Evolutionary conservation across 257 asterid genomes (phyloP), one percentile per base, ranked within the genome.

Genomic region (Solanum bulbocastanum): DNA sequence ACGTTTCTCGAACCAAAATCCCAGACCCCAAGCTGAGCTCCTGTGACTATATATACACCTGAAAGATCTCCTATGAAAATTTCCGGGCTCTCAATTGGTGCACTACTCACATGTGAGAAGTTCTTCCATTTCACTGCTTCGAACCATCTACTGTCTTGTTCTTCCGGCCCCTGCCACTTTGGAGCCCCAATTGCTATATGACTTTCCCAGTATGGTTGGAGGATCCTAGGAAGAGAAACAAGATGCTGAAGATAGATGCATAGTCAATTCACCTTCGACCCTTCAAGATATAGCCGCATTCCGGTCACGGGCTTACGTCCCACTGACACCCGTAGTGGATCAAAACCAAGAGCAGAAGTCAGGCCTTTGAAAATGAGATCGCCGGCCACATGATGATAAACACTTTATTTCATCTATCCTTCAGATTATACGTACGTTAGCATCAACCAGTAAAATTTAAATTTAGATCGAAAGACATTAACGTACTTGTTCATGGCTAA

Each of bases 11-110:
- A 91, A 35, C 98, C 98, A 49, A 95, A 94, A 91, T 95, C 94
- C 98, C 98, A 94, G 32, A 94, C 98, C 35, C 98, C 98, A 5
- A 95, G 98, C 91, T 95, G 98, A 33, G 96, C 98, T 75, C 98
- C 98, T 0, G 98, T 95, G 46, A 94, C 98, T 74, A 95, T 90
- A 90, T 89, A 87, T 49, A 93, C 95, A 2, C 95, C 95, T 2
- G 93, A 91, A 35, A 92, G 89, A 85, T 94, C 96, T 56, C 93
- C 92, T 5, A 96, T 89, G 88, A 94, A 94, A 33, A 92, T 92
- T 35, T 96, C 98, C 1, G 94, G 94, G 87, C 92, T 91, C 92
- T 96, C 98, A 8, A 96, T 90, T 9, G 98, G 98, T 37, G 98
- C 96, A 5, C 94, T 93, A 94, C 97, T 94, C 74, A 94, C 94